Conservation (phyloP, 306 rosid genomes). For the Trifolium dubium region DNA sequence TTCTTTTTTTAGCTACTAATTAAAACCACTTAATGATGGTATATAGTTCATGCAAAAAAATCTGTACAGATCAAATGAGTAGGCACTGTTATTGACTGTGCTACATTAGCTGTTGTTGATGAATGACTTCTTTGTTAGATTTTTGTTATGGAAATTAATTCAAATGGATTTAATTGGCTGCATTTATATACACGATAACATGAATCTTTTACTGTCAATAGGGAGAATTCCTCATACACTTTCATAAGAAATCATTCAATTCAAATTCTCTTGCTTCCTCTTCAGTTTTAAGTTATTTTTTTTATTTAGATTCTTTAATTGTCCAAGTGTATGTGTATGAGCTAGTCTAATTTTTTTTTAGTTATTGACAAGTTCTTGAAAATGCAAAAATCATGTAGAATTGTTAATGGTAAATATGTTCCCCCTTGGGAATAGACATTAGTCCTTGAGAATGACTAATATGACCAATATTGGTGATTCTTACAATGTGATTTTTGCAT, state of each 20-base stretch:
- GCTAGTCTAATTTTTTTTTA: background rate
- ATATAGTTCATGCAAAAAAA: no score
- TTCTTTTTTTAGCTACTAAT: background rate
- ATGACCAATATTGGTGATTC: background rate
- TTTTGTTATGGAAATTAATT: conserved; percentile 18
- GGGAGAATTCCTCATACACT: conserved; percentile 1
- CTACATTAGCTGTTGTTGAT: conserved; percentile 14
- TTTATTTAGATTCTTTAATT: background rate
- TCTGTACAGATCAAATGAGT: no score
- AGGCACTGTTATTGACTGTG: background rate
- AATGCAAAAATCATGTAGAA: background rate
- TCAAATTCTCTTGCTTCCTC: background rate
- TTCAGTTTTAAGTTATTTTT: conserved; percentile 5
- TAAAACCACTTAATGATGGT: background rate
- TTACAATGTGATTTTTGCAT: background rate
- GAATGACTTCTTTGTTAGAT: background rate
- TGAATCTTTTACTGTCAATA: conserved; percentile 12
- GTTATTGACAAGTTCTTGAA: background rate
- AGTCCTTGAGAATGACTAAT: conserved; percentile 9
- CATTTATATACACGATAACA: background rate
- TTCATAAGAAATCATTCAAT: background rate
- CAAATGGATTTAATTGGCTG: background rate
- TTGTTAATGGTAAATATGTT: background rate
- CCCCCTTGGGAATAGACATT: background rate
- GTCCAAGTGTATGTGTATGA: background rate